Conservation (phyloP, 805 yeast genomes). For the Torulaspora maleeae region DNA sequence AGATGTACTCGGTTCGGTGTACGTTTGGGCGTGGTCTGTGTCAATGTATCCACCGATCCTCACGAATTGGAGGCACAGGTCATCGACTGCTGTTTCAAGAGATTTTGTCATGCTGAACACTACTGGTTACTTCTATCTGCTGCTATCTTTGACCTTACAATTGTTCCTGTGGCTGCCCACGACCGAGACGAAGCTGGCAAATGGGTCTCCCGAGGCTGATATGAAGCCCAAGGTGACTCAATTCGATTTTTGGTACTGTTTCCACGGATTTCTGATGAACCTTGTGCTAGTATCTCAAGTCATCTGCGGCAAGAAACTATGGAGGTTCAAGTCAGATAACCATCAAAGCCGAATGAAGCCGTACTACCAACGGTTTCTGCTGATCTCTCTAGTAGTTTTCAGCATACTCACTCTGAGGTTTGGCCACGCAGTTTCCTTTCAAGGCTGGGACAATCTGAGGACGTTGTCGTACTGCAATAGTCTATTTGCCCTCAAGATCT, state of each 20-base stretch:
- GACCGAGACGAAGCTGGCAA: conserved; percentile 18
- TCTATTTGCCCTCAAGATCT: conserved; percentile 38
- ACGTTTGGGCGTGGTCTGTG: conserved; percentile 42
- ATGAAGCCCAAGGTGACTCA: conserved; percentile 39
- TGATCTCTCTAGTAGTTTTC: conserved; percentile 16
- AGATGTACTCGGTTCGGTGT: conserved; percentile 34
- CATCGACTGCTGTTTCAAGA: conserved; percentile 47
- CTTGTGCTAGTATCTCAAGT: conserved; percentile 41
- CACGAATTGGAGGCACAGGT: conserved; percentile 38
- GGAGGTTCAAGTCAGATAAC: conserved; percentile 33
- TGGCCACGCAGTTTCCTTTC: conserved; percentile 4
- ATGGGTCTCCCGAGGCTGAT: conserved; percentile 24
- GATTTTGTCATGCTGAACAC: conserved; percentile 46
- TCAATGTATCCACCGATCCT: conserved; percentile 49
- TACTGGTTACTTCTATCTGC: conserved; percentile 44
- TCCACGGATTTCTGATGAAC: conserved; percentile 45
- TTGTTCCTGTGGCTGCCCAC: conserved; percentile 36
- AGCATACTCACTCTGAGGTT: conserved; percentile 16
- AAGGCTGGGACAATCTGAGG: conserved; percentile 24
- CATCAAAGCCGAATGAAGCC: conserved; percentile 25
- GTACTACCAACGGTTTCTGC: conserved; percentile 21
- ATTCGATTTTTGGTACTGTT: conserved; percentile 45
- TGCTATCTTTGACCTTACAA: conserved; percentile 43
- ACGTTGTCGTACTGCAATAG: conserved; percentile 27
- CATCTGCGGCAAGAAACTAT: conserved; percentile 32